Evolutionary conservation across 176 grass and related monocot genomes (phyloP).

Genomic region (Pontederia crassipes): DNA sequence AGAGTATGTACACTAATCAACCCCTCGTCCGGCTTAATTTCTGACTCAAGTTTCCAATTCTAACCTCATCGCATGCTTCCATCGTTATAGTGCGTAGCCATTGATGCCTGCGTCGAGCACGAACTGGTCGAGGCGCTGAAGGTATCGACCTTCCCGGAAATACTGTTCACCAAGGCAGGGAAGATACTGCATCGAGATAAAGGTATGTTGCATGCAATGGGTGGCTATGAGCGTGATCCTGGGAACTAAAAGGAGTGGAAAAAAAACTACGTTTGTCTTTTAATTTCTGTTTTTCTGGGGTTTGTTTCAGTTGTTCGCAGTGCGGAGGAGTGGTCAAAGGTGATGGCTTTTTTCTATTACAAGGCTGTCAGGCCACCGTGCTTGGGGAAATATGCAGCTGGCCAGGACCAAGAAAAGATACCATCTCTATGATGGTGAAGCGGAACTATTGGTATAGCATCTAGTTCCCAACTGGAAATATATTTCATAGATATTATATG

Average conservation of each 20-base stretch:
- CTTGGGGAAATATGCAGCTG: constrained; percentile 41
- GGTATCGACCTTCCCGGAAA: constrained; percentile 64
- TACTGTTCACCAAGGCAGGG: constrained; percentile 88
- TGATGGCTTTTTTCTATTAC: constrained; percentile 95
- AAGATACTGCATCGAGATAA: constrained; percentile 81
- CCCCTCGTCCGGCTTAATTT: background rate
- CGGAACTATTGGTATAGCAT: too few species aligned
- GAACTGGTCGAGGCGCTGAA: constrained; percentile 50
- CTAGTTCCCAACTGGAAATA: too few species aligned
- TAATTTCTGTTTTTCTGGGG: constrained; percentile 1
- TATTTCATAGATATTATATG: too few species aligned
- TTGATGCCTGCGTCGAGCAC: constrained; percentile 67
- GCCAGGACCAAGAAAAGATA: constrained; percentile 62
- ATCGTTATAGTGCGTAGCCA: constrained; percentile 55
- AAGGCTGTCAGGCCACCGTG: constrained; percentile 68
- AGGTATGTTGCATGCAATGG: constrained; percentile 27
- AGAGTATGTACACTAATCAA: constrained; percentile 31
- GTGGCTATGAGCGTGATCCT: background rate
- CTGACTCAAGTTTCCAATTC: background rate
- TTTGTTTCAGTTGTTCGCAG: constrained; percentile 41
- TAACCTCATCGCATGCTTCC: background rate
- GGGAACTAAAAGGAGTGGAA: background rate
- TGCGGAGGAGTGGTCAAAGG: constrained; percentile 59
- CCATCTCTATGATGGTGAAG: constrained; percentile 20
- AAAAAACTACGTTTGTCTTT: background rate